phyloP scores from a whole-genome alignment of 1,284 basidiomycete genomes.

The Ustilago cynodontis region DNA sequence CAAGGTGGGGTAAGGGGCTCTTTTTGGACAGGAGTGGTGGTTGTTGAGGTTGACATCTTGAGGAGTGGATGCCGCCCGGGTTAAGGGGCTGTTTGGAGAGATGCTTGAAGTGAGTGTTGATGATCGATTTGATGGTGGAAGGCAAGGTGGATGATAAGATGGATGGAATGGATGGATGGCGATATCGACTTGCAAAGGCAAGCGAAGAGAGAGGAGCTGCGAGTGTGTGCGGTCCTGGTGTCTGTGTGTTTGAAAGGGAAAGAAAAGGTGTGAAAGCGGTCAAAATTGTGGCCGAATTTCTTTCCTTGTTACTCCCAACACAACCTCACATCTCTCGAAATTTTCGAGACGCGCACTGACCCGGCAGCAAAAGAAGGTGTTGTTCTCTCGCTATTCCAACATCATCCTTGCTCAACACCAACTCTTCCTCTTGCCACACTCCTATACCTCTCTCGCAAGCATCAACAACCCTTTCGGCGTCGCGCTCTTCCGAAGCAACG shows the following conservation, averaged over 20 bases:
- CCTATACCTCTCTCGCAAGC: neutral
- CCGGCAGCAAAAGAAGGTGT: neutral
- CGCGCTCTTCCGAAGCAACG: neutral
- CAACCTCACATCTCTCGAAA: neutral
- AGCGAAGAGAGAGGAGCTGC: neutral
- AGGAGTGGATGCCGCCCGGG: neutral
- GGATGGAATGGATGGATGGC: slow-evolving; percentile 6
- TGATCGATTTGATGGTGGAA: neutral
- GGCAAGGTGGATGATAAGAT: neutral
- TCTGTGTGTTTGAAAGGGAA: slow-evolving; percentile 42
- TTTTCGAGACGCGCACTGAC: neutral
- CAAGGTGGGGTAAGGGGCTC: slow-evolving; percentile 29
- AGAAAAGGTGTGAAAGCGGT: slow-evolving; percentile 29
- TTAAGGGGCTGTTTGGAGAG: neutral
- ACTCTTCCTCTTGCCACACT: neutral
- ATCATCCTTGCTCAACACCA: neutral
- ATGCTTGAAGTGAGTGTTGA: neutral
- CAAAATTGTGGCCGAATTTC: too few relatives aligned
- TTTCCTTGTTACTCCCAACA: neutral
- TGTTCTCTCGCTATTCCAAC: neutral
- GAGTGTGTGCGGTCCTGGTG: neutral
- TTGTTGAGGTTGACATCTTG: slow-evolving; percentile 34
- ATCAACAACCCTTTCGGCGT: neutral
- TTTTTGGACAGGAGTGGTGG: slow-evolving; percentile 33
- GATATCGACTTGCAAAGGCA: too few relatives aligned